These are phyloP conservation scores for Fusarium denticulatum DNA, from an alignment of 2,329 filamentous ascomycete species.

Conservation along the genomic window DNA sequence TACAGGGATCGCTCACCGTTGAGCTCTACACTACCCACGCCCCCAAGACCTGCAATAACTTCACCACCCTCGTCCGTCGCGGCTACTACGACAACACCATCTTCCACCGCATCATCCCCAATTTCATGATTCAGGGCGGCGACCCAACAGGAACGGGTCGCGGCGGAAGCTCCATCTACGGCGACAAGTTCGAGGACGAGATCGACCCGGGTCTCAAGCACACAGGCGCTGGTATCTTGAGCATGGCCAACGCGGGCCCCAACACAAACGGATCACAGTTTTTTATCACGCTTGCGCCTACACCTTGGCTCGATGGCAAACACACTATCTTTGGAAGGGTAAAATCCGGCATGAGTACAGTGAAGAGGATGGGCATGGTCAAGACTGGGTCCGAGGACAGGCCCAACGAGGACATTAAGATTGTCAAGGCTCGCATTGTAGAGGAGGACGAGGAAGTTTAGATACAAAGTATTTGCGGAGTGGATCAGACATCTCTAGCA, in stretches of 20 bases:
- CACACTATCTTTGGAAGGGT: conserved; percentile 97
- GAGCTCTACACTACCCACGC: conserved; percentile 93
- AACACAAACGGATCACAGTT: conserved; percentile 97
- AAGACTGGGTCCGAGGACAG: conserved; percentile 84
- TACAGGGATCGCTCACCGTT: conserved; percentile 80
- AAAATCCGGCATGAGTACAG: conserved; percentile 81
- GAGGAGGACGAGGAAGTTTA: conserved; percentile 61
- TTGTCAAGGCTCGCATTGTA: conserved; percentile 76
- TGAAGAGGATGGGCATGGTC: conserved; percentile 88
- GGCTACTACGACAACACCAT: conserved; percentile 89
- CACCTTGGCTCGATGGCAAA: conserved; percentile 96
- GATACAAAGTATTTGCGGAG: neutral
- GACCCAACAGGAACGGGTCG: conserved; percentile 94
- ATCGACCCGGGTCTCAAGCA: conserved; percentile 83
- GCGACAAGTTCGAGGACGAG: conserved; percentile 94
- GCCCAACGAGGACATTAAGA: conserved; percentile 84
- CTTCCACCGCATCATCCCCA: conserved; percentile 94
- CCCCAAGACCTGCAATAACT: conserved; percentile 90
- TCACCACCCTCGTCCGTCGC: conserved; percentile 78
- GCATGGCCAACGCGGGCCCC: conserved; percentile 94
- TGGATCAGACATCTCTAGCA: conserved; percentile 11
- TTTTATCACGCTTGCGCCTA: conserved; percentile 92
- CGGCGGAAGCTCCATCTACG: conserved; percentile 89
- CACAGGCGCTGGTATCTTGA: conserved; percentile 91
- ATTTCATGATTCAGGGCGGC: conserved; percentile 96